Evolutionary conservation across 208 protist genomes (phyloP).

Genomic region (Leptomonas pyrrhocoris): DNA sequence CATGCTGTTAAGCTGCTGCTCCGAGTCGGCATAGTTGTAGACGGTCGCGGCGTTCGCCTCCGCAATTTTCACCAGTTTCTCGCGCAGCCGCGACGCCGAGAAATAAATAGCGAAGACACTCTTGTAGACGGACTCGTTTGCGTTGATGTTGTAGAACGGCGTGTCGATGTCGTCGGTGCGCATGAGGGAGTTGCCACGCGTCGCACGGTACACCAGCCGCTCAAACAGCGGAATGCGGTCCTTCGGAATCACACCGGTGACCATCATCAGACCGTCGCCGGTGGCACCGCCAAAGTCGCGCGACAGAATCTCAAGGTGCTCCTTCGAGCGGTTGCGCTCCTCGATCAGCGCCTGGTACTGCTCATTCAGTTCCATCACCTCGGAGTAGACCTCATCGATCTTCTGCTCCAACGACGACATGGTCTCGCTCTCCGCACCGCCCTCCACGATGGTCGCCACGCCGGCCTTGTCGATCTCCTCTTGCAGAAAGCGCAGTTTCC

Average conservation of each 20-base stretch:
- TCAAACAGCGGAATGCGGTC: slow-evolving; percentile 91
- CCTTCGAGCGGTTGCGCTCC: slow-evolving; percentile 76
- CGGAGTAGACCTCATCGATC: slow-evolving; percentile 91
- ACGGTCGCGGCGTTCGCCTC: slow-evolving; percentile 95
- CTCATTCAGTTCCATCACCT: slow-evolving; percentile 92
- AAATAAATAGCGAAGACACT: slow-evolving; percentile 98
- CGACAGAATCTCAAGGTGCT: slow-evolving; percentile 83
- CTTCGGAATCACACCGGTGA: slow-evolving; percentile 95
- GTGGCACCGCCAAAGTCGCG: slow-evolving; percentile 66
- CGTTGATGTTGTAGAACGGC: slow-evolving; percentile 88
- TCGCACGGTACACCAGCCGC: slow-evolving; percentile 95
- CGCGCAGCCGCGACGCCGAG: slow-evolving; percentile 90
- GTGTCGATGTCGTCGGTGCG: slow-evolving; percentile 88
- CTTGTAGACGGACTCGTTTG: slow-evolving; percentile 88
- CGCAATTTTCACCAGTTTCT: slow-evolving; percentile 96
- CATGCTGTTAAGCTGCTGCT: slow-evolving; percentile 78
- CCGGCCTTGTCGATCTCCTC: slow-evolving; percentile 88
- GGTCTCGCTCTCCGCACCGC: slow-evolving; percentile 57
- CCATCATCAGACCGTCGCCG: slow-evolving; percentile 78
- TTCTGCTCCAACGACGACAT: slow-evolving; percentile 90
- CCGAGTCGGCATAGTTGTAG: slow-evolving; percentile 94
- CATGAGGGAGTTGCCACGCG: slow-evolving; percentile 97
- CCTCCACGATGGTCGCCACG: slow-evolving; percentile 54
- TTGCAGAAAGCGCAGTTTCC: slow-evolving; percentile 95
- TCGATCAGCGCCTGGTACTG: slow-evolving; percentile 85